Evolutionary conservation across 2,329 filamentous ascomycete genomes (phyloP).

Genomic region (Verticillium klebahnii): DNA sequence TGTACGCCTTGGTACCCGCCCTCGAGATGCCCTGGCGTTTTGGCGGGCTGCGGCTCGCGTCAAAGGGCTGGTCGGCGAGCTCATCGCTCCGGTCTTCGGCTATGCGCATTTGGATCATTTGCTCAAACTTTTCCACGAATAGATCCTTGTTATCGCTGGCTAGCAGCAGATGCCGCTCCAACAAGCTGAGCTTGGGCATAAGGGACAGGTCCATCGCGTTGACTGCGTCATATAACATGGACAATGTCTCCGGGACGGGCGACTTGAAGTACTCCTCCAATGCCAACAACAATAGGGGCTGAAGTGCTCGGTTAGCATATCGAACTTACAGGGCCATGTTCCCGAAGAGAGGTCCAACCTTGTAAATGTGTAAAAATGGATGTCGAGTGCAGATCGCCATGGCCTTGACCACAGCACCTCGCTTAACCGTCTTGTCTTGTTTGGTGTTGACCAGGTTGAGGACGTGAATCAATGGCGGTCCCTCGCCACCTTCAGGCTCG

Average conservation of each 20-base stretch:
- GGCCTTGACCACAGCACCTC: conserved; percentile 92
- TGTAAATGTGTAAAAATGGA: conserved; percentile 98
- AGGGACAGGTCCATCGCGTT: conserved; percentile 96
- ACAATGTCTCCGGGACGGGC: conserved; percentile 81
- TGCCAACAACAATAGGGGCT: conserved; percentile 85
- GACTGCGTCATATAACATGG: conserved; percentile 84
- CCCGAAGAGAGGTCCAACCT: conserved; percentile 48
- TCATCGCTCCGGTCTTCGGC: conserved; percentile 53
- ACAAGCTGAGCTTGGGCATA: conserved; percentile 77
- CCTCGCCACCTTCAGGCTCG: conserved; percentile 69
- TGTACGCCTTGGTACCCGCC: conserved; percentile 58
- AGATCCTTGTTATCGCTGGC: conserved; percentile 92
- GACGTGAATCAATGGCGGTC: conserved; percentile 92
- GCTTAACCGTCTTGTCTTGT: conserved; percentile 86
- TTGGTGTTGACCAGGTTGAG: conserved; percentile 98
- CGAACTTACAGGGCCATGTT: not conserved
- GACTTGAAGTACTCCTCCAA: conserved; percentile 96
- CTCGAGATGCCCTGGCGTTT: conserved; percentile 48
- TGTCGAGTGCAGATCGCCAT: conserved; percentile 99
- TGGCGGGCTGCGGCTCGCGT: conserved; percentile 43
- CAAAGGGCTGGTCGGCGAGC: conserved; percentile 35
- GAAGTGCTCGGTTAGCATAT: not conserved
- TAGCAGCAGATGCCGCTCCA: conserved; percentile 83
- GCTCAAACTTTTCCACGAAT: conserved; percentile 96
- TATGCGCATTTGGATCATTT: conserved; percentile 82